These are phyloP conservation scores for Hippophae rhamnoides DNA, from an alignment of 306 rosid species.

Conservation along the genomic window DNA sequence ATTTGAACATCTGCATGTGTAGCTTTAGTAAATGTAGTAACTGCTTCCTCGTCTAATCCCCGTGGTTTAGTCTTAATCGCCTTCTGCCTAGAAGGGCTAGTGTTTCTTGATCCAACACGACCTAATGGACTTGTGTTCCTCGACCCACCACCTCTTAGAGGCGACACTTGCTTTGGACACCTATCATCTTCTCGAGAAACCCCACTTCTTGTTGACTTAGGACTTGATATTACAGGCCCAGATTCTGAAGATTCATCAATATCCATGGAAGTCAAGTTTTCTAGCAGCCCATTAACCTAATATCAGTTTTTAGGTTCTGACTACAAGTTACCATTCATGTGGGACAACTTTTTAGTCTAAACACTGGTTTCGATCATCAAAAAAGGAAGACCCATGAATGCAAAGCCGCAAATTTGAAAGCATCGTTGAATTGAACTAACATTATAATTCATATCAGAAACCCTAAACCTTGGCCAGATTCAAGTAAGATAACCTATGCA, in stretches of 20 bases:
- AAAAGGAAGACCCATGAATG: constrained; percentile 21
- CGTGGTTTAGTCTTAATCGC: constrained; percentile 86
- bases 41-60: constrained; percentile 91
- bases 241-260: constrained; percentile 51
- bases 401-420: constrained; percentile 4
- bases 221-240: constrained; percentile 35
- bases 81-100: constrained; percentile 87
- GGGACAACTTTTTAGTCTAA: constrained; percentile 18
- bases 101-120: constrained; percentile 70
- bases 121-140: constrained; percentile 94
- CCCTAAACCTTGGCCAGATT: constrained; percentile 23
- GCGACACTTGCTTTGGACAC: constrained; percentile 57
- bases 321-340: constrained; percentile 11
- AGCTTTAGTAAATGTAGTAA: constrained; percentile 64
- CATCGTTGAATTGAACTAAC: constrained; percentile 16
- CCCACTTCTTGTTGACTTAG: constrained; percentile 40
- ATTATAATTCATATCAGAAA: constrained; percentile 24
- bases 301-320: constrained; percentile 1
- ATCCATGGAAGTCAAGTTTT: constrained; percentile 41
- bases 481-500: constrained; percentile 10
- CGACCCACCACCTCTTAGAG: constrained; percentile 64
- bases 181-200: constrained; percentile 49
- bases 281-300: constrained; percentile 22
- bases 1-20: constrained; percentile 77
- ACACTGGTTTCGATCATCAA: constrained; percentile 7